Percentiles rank a stretch among this genome's conserved stretches.
Conservation (phyloP, 2,329 filamentous ascomycete genomes). For the Colletotrichum simmondsii region DNA sequence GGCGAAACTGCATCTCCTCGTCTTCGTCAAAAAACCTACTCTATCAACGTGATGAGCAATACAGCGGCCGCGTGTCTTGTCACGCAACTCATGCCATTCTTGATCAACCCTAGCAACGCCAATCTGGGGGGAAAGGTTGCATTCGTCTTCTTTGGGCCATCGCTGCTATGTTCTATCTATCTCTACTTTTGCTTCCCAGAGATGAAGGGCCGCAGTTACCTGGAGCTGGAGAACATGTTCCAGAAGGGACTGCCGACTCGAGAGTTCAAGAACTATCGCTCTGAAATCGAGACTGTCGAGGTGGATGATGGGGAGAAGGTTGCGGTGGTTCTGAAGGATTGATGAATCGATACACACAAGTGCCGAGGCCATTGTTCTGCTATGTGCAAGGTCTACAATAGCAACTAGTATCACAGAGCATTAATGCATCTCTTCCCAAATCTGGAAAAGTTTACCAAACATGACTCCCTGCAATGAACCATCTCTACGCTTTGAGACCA, state of each 20-base stretch:
- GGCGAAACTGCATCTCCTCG: slow-evolving; percentile 23
- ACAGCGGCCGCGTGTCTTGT: slow-evolving; percentile 9
- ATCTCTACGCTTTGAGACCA: no score
- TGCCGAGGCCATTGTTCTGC: not conserved
- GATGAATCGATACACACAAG: not conserved
- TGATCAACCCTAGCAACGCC: slow-evolving; percentile 41
- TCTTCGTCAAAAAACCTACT: slow-evolving; percentile 25
- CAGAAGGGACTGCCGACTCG: slow-evolving; percentile 8
- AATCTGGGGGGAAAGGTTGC: slow-evolving; percentile 52
- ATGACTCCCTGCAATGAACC: no score
- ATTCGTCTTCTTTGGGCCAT: slow-evolving; percentile 50
- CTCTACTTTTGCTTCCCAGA: slow-evolving; percentile 49
- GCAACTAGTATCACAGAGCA: no score
- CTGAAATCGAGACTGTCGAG: not conserved
- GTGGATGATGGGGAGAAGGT: slow-evolving; percentile 8
- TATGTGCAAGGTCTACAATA: no score
- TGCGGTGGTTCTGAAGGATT: slow-evolving; percentile 5
- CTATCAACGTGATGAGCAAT: slow-evolving; percentile 25
- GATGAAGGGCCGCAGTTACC: slow-evolving; percentile 37
- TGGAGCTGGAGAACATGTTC: slow-evolving; percentile 39
- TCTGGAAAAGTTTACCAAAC: no score
- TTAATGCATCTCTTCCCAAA: no score
- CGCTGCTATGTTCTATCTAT: slow-evolving; percentile 39
- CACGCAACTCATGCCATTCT: slow-evolving; percentile 37
- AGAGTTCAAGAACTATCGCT: slow-evolving; percentile 2